A percentile compares a stretch with the other conserved stretches of the same genome.
These are phyloP conservation scores for Cinchona pubescens DNA, from an alignment of 257 asterid species.

Conservation along the genomic window DNA sequence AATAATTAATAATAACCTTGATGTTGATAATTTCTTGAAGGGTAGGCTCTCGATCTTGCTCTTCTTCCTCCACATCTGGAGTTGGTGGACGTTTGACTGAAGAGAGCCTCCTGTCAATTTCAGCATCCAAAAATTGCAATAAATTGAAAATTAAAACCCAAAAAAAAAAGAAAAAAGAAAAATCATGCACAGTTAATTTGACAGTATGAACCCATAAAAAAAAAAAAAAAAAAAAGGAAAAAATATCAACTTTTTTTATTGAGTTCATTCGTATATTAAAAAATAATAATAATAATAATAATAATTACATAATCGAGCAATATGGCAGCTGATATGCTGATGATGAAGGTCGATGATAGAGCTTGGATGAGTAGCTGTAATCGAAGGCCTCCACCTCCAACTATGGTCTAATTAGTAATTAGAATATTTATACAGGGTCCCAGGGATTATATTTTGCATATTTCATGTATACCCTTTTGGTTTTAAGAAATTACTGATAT, in stretches of 20 bases:
- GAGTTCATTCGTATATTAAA: background rate
- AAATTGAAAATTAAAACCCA: background rate
- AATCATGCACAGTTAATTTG: background rate
- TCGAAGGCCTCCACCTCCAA: no score
- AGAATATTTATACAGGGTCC: background rate
- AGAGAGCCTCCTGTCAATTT: constrained; percentile 49
- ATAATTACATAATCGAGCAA: constrained; percentile 5
- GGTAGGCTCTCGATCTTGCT: constrained; percentile 41
- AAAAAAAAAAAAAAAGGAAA: background rate
- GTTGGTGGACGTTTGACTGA: constrained; percentile 68
- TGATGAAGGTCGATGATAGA: background rate
- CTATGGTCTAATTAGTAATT: no score
- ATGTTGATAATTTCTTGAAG: constrained; percentile 48
- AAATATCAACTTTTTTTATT: background rate
- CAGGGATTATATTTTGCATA: background rate
- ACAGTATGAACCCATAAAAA: background rate
- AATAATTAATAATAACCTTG: constrained; percentile 34
- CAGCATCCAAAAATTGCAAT: background rate
- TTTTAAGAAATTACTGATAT: background rate
- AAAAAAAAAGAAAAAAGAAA: background rate
- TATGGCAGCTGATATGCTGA: background rate
- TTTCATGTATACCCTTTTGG: background rate
- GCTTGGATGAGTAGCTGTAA: constrained; percentile 2
- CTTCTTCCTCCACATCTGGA: constrained; percentile 53
- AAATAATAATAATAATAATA: background rate